Evolutionary conservation across 345 rosid genomes (phyloP).

Genomic region (Corymbia maculata): DNA sequence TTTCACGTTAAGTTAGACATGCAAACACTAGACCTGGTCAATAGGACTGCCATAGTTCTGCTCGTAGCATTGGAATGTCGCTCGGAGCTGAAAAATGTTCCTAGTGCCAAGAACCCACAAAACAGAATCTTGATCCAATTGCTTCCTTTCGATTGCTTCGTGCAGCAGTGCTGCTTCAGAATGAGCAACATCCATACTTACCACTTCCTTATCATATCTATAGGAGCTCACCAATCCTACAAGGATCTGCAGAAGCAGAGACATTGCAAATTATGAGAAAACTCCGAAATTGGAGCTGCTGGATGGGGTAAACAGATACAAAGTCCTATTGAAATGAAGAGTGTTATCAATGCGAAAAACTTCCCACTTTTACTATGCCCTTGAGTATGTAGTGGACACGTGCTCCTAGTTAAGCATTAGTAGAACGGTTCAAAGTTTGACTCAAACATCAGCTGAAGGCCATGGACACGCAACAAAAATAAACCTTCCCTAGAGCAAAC

Average conservation of each 20-base stretch:
- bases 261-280: neutral
- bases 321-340: neutral
- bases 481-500: neutral
- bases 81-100: slow-evolving; percentile 64
- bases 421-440: neutral
- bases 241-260: slow-evolving; percentile 34
- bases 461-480: neutral
- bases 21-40: slow-evolving; percentile 39
- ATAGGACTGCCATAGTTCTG: slow-evolving; percentile 39
- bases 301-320: neutral
- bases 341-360: neutral
- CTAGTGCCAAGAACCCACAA: slow-evolving; percentile 56
- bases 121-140: slow-evolving; percentile 54
- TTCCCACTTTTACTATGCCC: neutral
- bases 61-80: slow-evolving; percentile 54
- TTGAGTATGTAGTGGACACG: neutral
- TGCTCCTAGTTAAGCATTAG: neutral
- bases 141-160: slow-evolving; percentile 47
- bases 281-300: neutral
- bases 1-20: neutral
- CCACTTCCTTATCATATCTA: slow-evolving; percentile 64
- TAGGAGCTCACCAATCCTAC: slow-evolving; percentile 59
- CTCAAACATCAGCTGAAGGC: neutral
- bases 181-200: slow-evolving; percentile 41
- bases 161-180: slow-evolving; percentile 52